A percentile compares a stretch with the other conserved stretches of the same genome.
Conservation (phyloP, 352 stramenopile genomes). For the Pythium dissotocum region DNA sequence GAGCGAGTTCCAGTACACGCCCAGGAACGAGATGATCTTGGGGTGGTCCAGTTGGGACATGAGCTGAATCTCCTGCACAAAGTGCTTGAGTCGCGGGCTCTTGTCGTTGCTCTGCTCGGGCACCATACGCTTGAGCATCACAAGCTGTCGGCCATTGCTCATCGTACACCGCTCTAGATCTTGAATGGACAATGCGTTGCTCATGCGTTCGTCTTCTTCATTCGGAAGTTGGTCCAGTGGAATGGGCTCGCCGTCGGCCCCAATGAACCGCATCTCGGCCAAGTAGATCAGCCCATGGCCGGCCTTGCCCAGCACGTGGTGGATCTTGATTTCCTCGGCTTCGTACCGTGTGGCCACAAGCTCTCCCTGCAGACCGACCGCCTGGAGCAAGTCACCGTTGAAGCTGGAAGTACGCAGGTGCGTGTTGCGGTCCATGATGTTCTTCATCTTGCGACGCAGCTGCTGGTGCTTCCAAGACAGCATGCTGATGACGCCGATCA, state of each 20-base stretch:
- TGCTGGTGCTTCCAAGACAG: constrained; percentile 36
- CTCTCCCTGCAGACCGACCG: constrained; percentile 25
- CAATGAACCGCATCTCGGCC: constrained; percentile 37
- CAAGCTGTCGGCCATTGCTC: constrained; percentile 33
- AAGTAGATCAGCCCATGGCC: constrained; percentile 69
- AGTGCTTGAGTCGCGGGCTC: constrained; percentile 53
- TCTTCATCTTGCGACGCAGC: constrained; percentile 23
- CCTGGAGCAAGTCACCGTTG: constrained; percentile 21
- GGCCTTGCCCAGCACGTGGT: constrained; percentile 59
- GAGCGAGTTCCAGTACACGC: constrained; percentile 63
- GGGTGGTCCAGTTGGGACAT: constrained; percentile 70
- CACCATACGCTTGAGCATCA: constrained; percentile 77
- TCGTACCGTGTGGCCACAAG: constrained; percentile 24
- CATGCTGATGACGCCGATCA: constrained; percentile 29
- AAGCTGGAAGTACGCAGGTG: constrained; percentile 16
- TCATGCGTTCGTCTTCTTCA: neutral
- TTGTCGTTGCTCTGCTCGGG: constrained; percentile 50
- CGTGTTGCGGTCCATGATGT: constrained; percentile 12
- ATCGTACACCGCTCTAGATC: constrained; percentile 14
- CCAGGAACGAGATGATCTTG: constrained; percentile 75
- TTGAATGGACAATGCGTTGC: constrained; percentile 11
- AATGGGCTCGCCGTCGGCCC: neutral
- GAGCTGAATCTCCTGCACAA: constrained; percentile 67
- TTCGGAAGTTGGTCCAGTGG: neutral
- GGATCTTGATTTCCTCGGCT: constrained; percentile 66